Base-by-base conservation (phyloP, 306 rosid species). In the Lathyrus sativus region DNA sequence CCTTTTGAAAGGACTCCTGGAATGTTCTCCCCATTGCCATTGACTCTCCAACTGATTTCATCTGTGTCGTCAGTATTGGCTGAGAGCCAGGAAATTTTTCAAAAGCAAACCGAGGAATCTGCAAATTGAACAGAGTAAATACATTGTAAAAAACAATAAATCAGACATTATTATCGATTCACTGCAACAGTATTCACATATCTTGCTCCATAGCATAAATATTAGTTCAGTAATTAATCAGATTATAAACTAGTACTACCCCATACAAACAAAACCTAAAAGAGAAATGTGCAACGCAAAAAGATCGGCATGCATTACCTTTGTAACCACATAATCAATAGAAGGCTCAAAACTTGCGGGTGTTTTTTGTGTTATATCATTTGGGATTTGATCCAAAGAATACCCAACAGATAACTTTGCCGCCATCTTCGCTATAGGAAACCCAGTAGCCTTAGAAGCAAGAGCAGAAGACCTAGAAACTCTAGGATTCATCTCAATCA, bases 301-400 rank as follows among this genome's bases (percentile, higher is more conserved):
- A 38, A 56, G 37, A 28, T 64, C 4, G 5, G 61, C 39, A 41
- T 9, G 53, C 72, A 86, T 79, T 77, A 75, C 99, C 89, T 95
- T 95, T 17, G 99, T 90, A 42, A 95, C 99, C 72, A 95, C 99
- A 72, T 95, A 95, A 85, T 95, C 99, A 18, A 95, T 91, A 31
- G 97, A 95, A 69, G 99, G 99, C 85, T 93, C 96, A 66, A 95
- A 93, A 71, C 97, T 91, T 46, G 99, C 99, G 0, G 97, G 97
- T 3, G 97, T 95, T 80, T 90, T 95, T 81, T 87, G 91, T 0
- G 97, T 90, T 13, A 95, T 88, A 81, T 95, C 99, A 74, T 95
- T 95, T 0, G 91, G 97, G 42, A 90, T 90, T 78, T 85, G 95
- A 81, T 90, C 97, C 91, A 95, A 74, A 0, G 97, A 68, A 85